Percentiles rank a stretch among this genome's conserved stretches.
phyloP scores from a whole-genome alignment of 768 basidiomycete species.

The Suillus plorans region DNA sequence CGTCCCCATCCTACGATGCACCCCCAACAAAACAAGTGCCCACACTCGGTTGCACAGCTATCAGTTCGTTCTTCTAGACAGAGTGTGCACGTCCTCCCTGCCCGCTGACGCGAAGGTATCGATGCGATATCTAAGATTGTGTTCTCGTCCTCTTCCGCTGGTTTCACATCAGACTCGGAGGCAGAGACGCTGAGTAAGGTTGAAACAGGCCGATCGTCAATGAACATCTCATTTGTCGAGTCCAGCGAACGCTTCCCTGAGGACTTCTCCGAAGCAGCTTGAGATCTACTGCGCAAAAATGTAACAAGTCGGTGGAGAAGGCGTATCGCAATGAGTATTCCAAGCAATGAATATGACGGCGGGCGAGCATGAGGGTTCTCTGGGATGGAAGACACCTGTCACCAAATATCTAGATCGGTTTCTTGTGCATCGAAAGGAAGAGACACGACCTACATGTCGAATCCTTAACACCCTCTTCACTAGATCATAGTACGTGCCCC shows the following conservation, averaged over 20 bases:
- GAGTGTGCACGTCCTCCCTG: conserved; percentile 72
- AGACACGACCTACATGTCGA: conserved; percentile 52
- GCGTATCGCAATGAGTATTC: conserved; percentile 65
- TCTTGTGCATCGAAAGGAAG: not conserved
- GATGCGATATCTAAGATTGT: conserved; percentile 61
- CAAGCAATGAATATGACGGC: conserved; percentile 86
- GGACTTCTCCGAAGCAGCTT: conserved; percentile 24
- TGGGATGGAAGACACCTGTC: conserved; percentile 71
- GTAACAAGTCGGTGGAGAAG: conserved; percentile 60
- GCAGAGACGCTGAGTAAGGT: conserved; percentile 49
- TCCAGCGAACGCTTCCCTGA: conserved; percentile 35
- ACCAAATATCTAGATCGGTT: not conserved
- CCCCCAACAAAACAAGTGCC: conserved; percentile 88
- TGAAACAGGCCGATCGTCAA: conserved; percentile 65
- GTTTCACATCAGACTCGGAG: conserved; percentile 52
- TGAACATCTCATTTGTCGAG: conserved; percentile 37
- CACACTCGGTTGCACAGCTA: conserved; percentile 84
- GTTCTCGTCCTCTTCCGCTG: conserved; percentile 69
- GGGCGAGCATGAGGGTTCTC: conserved; percentile 70
- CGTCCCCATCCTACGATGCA: conserved; percentile 88
- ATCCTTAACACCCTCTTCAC: conserved; percentile 66
- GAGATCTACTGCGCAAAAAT: conserved; percentile 38
- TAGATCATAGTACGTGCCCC: conserved; percentile 77
- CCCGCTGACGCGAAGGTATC: conserved; percentile 53
- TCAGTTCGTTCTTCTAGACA: conserved; percentile 84